Evolutionary conservation across 2,329 filamentous ascomycete species (phyloP).

Genomic region (Verticillium nubilum): DNA sequence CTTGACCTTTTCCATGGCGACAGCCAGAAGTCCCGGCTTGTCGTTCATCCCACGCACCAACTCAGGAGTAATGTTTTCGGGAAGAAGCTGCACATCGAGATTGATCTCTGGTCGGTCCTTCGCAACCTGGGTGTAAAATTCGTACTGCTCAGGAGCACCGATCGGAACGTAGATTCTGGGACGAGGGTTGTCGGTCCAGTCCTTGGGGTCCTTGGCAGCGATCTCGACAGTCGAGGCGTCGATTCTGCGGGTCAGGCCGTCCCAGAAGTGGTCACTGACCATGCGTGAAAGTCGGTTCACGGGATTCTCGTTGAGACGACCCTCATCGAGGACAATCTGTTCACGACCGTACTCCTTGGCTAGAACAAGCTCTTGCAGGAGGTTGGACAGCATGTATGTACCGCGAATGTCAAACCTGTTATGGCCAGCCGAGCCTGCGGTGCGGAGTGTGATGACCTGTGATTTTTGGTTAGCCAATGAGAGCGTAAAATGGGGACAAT

Average conservation of each 20-base stretch:
- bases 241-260: slow-evolving; percentile 80
- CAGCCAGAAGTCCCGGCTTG: slow-evolving; percentile 81
- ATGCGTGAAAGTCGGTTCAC: slow-evolving; percentile 81
- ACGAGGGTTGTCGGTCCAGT: slow-evolving; percentile 85
- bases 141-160: slow-evolving; percentile 79
- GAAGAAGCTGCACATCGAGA: slow-evolving; percentile 78
- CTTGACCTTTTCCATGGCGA: slow-evolving; percentile 75
- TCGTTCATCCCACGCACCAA: slow-evolving; percentile 78
- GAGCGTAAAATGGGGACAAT: background rate
- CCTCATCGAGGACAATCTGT: slow-evolving; percentile 86
- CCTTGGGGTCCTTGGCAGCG: slow-evolving; percentile 86
- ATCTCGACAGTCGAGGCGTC: slow-evolving; percentile 83
- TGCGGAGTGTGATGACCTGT: slow-evolving; percentile 76
- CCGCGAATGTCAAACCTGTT: slow-evolving; percentile 88
- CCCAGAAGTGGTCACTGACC: slow-evolving; percentile 90
- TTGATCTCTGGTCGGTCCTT: slow-evolving; percentile 74
- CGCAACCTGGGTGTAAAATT: slow-evolving; percentile 82
- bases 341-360: slow-evolving; percentile 87
- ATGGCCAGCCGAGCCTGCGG: slow-evolving; percentile 77
- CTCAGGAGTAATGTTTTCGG: slow-evolving; percentile 71
- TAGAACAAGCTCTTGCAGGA: slow-evolving; percentile 88
- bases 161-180: slow-evolving; percentile 87
- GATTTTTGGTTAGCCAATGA: slow-evolving; percentile 8
- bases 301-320: slow-evolving; percentile 89
- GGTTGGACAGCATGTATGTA: slow-evolving; percentile 95